Evolutionary conservation across 1,284 basidiomycete species (phyloP).

Genomic region (Cystobasidium pallidum): DNA sequence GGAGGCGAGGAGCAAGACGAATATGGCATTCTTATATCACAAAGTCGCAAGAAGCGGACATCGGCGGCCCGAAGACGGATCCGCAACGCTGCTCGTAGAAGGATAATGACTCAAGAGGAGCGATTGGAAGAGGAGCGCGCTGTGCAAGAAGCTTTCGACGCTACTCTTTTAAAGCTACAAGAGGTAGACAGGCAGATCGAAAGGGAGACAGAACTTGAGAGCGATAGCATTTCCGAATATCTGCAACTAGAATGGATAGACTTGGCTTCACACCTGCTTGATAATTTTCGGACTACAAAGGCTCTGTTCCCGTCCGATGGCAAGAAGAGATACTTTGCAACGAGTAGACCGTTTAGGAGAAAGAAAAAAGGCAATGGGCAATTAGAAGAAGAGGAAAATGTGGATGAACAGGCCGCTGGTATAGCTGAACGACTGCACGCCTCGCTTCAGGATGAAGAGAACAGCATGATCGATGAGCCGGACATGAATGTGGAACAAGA

Average conservation of each 20-base stretch:
- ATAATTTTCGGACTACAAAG: conserved; percentile 83
- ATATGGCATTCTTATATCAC: neutral
- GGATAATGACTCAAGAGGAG: conserved; percentile 31
- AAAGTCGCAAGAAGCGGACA: conserved; percentile 31
- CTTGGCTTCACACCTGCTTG: conserved; percentile 78
- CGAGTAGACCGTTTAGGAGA: conserved; percentile 8
- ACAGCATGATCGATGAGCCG: conserved; percentile 50
- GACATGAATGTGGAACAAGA: conserved; percentile 59
- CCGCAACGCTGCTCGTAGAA: conserved; percentile 11
- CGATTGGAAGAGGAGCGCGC: conserved; percentile 47
- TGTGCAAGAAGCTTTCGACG: conserved; percentile 55
- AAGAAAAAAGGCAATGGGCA: conserved; percentile 52
- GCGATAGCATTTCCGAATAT: conserved; percentile 54
- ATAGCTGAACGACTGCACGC: conserved; percentile 76
- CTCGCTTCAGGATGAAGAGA: conserved; percentile 62
- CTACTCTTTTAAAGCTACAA: conserved; percentile 57
- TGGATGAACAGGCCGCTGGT: conserved; percentile 70
- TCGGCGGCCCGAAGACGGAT: neutral
- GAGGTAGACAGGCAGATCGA: conserved; percentile 56
- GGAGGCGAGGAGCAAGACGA: conserved; percentile 7
- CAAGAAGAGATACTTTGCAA: conserved; percentile 53
- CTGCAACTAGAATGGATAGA: conserved; percentile 69
- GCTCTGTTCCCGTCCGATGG: conserved; percentile 76
- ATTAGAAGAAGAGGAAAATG: conserved; percentile 35
- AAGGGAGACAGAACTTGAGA: neutral